Conservation (phyloP, 345 rosid species). For the Heritiera littoralis region DNA sequence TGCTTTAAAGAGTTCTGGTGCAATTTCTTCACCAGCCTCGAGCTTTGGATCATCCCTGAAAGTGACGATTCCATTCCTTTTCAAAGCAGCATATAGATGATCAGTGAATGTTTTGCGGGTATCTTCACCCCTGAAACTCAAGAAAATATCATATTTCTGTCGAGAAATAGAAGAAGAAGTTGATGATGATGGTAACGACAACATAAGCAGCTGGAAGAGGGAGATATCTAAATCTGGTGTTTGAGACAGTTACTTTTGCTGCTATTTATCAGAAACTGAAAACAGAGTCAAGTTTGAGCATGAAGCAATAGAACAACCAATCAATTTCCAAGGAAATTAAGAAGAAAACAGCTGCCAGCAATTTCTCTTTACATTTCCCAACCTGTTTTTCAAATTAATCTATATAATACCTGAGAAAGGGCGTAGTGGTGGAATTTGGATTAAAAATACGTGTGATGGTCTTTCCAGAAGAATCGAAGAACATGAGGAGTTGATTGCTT, state of each 20-base stretch:
- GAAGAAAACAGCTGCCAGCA: no score
- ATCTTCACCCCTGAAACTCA: conserved; percentile 6
- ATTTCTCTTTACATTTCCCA: no score
- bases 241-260: neutral
- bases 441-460: no score
- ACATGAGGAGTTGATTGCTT: no score
- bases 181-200: neutral
- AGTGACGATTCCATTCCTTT: neutral
- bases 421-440: no score
- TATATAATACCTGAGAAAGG: no score
- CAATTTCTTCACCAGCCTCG: neutral
- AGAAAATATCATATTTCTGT: conserved; percentile 6
- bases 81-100: neutral
- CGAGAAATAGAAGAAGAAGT: neutral
- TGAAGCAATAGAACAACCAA: neutral
- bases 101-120: neutral
- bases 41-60: conserved; percentile 12
- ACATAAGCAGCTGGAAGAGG: neutral
- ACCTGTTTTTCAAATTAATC: no score
- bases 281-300: neutral
- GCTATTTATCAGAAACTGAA: neutral
- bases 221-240: neutral
- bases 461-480: no score
- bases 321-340: no score
- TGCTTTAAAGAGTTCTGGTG: neutral